These are phyloP conservation scores for Talinum fruticosum DNA, from an alignment of 148 eudicot genomes.

Conservation along the genomic window DNA sequence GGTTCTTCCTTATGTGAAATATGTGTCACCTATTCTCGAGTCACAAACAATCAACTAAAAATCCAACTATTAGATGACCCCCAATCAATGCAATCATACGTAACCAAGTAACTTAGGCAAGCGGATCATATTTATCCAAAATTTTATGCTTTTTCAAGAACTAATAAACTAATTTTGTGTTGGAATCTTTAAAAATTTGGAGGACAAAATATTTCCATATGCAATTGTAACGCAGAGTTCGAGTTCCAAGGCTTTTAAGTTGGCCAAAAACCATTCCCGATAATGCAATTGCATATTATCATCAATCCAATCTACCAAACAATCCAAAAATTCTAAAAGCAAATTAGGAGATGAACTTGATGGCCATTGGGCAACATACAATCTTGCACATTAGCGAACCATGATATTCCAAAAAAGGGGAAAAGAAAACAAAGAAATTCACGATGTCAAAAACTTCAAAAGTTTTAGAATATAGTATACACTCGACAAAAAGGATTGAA, in stretches of 20 bases:
- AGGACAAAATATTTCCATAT: conserved; percentile 89
- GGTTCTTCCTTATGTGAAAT: background rate
- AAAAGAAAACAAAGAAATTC: background rate
- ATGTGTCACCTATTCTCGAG: background rate
- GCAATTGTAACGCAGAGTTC: conserved; percentile 95
- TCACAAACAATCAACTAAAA: too few species aligned
- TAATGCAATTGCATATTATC: conserved; percentile 14
- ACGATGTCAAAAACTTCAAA: too few species aligned
- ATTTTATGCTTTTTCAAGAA: background rate
- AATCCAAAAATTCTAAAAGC: background rate
- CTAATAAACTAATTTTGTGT: conserved; percentile 53
- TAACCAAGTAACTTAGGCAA: background rate
- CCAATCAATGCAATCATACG: background rate
- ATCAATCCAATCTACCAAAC: background rate
- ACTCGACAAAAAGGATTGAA: background rate
- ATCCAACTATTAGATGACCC: background rate
- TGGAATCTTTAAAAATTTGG: conserved; percentile 83
- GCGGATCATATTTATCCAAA: background rate
- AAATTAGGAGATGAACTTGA: background rate
- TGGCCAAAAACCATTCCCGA: conserved; percentile 77
- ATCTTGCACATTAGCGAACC: background rate
- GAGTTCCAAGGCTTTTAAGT: conserved; percentile 69
- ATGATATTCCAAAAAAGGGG: background rate
- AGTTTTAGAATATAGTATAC: too few species aligned
- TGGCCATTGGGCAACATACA: background rate